Evolutionary conservation across 352 stramenopile genomes (phyloP).

Genomic region (Saprolegnia diclina): DNA sequence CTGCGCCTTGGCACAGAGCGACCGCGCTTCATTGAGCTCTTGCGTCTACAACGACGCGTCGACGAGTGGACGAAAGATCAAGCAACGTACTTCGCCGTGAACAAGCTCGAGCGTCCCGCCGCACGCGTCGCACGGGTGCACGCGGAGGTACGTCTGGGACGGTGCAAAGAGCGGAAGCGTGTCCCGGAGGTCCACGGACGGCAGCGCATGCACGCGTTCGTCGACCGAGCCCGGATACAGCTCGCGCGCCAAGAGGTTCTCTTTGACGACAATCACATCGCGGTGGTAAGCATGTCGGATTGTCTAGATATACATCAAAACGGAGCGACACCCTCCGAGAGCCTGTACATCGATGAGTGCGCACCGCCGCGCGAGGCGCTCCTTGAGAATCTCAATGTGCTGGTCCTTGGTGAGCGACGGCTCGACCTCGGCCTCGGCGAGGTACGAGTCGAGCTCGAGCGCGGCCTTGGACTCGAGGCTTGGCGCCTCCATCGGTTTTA

Average conservation of each 20-base stretch:
- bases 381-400: slow-evolving; percentile 9
- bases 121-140: slow-evolving; percentile 68
- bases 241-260: slow-evolving; percentile 46
- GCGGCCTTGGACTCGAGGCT: neutral
- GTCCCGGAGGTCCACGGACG: slow-evolving; percentile 67
- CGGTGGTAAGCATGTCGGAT: slow-evolving; percentile 75
- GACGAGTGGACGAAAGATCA: no score
- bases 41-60: slow-evolving; percentile 41
- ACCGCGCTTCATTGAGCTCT: slow-evolving; percentile 52
- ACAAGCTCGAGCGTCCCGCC: slow-evolving; percentile 70
- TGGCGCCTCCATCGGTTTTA: neutral
- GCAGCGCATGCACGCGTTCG: slow-evolving; percentile 48
- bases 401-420: slow-evolving; percentile 16
- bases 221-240: slow-evolving; percentile 21
- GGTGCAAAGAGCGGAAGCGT: slow-evolving; percentile 64
- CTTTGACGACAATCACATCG: slow-evolving; percentile 78
- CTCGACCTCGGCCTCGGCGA: slow-evolving; percentile 12
- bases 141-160: slow-evolving; percentile 58
- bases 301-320: neutral
- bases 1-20: slow-evolving; percentile 55
- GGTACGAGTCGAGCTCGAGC: slow-evolving; percentile 13
- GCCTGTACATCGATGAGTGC: slow-evolving; percentile 8
- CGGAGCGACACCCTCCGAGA: neutral
- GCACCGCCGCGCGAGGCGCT: slow-evolving; percentile 4
- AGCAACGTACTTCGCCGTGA: slow-evolving; percentile 67